Conservation (phyloP, 1,284 basidiomycete genomes). For the Uromyces viciae-fabae region DNA sequence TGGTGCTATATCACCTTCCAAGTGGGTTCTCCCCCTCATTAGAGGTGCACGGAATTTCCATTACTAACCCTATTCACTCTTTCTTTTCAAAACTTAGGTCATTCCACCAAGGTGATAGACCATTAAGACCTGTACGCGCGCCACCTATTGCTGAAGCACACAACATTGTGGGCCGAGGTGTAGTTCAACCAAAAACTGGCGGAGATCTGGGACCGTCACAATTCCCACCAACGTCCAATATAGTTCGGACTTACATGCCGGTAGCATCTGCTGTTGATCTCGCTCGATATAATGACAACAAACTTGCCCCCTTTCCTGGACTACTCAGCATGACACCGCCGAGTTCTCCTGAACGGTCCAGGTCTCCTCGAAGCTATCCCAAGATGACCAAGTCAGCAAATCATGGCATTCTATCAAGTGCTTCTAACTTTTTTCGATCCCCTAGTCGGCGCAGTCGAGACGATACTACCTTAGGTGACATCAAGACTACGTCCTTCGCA, state of each 20-base stretch:
- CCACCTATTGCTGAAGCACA: constrained; percentile 26
- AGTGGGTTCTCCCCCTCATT: neutral
- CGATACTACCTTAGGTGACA: neutral
- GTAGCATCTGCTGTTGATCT: constrained; percentile 64
- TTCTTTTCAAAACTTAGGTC: neutral
- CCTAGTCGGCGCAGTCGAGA: neutral
- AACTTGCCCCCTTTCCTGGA: constrained; percentile 80
- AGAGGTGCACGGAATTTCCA: neutral
- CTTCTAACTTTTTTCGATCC: constrained; percentile 40
- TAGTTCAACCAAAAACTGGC: neutral
- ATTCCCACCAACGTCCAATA: constrained; percentile 61
- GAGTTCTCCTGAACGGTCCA: constrained; percentile 17
- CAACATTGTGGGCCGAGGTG: neutral
- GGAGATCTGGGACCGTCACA: constrained; percentile 58
- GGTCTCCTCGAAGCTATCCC: neutral
- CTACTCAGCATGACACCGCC: constrained; percentile 13
- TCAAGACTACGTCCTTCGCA: neutral
- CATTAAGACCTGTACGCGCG: constrained; percentile 3
- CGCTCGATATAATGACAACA: constrained; percentile 67
- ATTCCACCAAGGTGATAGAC: constrained; percentile 1
- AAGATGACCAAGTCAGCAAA: constrained; percentile 17
- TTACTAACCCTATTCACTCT: neutral
- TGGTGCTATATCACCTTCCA: too few species aligned
- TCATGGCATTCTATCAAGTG: constrained; percentile 27
- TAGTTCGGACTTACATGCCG: constrained; percentile 62